Base-by-base conservation (phyloP, 2,329 filamentous ascomycete genomes). In the Hyphodiscus sp. region DNA sequence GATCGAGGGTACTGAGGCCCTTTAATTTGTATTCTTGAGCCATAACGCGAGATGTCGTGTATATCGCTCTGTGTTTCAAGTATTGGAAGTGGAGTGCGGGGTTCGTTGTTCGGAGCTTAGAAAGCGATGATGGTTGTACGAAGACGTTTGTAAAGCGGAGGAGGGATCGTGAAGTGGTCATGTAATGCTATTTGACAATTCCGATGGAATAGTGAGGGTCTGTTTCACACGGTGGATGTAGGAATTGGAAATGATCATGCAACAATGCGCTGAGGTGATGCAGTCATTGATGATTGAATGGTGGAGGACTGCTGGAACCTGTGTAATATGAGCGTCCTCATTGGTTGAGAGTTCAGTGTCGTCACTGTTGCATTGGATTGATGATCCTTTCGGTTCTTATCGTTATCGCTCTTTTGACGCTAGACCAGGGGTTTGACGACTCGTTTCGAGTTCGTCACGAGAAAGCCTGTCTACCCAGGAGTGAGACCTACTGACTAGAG, bases 21-120 rank as follows among this genome's bases (percentile, higher is more conserved):
- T 94, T 95, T 66, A 96, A 81, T 67, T 82, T 85, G 69, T 79
- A 86, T 64, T 83, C 78, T 52, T 78, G 72, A 47, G 76, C 72
- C 67, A 68, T 68, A 44, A 48, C 65, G 49, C 51, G 42, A 46
- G 58, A 56, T 16, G 59, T 54, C 20, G 59, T 62, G 23, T 59
- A 57, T 38, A 63, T 61, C 41, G 54, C 13, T 50, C 33, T 38
- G 33, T 38, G 33, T 15, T 5, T 5, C 13, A 10, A 38, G 23
- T 26, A 48, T 52, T 46, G 29, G 45, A 50, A 45, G 15, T 9
- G 43, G 51, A 47, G 33, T 51, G 56, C 56, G 56, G 53, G 59
- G 55, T 49, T 38, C 51, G 41, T 57, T 55, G 51, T 49, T 47
- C 51, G 29, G 44, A 54, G 41, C 50, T 50, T 42, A 48, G 26